Evolutionary conservation across 208 protist species (phyloP).

Genomic region (Trypanosoma caninum): DNA sequence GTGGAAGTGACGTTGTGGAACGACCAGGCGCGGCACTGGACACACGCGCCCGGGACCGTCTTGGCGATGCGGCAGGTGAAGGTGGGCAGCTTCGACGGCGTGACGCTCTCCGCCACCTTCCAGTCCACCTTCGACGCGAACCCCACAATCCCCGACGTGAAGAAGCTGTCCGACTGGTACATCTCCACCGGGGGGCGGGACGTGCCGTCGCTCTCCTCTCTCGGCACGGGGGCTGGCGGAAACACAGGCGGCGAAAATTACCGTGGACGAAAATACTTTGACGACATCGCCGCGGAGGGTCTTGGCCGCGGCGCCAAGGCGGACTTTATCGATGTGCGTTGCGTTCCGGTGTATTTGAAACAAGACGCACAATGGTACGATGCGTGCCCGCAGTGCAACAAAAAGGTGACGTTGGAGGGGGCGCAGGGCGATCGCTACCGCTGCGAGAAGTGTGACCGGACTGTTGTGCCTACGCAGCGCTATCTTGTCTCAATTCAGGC

Average conservation of each 20-base stretch:
- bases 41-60: constrained; percentile 54
- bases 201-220: constrained; percentile 68
- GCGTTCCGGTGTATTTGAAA: constrained; percentile 89
- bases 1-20: constrained; percentile 91
- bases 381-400: constrained; percentile 89
- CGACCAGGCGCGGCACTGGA: constrained; percentile 76
- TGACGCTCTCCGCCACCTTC: constrained; percentile 78
- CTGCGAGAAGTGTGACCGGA: constrained; percentile 88
- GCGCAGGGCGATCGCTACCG: constrained; percentile 74
- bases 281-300: constrained; percentile 72
- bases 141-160: constrained; percentile 73
- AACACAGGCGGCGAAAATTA: constrained; percentile 46
- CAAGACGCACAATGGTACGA: constrained; percentile 91
- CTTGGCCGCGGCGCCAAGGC: constrained; percentile 76
- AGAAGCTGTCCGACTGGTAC: constrained; percentile 86
- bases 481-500: constrained; percentile 87
- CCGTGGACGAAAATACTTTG: constrained; percentile 82
- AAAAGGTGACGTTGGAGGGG: constrained; percentile 85
- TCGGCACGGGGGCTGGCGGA: constrained; percentile 27
- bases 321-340: constrained; percentile 86
- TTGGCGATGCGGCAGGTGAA: constrained; percentile 83
- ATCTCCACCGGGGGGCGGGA: constrained; percentile 75
- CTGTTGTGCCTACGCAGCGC: constrained; percentile 71
- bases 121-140: constrained; percentile 86
- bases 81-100: constrained; percentile 82